Evolutionary conservation across 2,329 filamentous ascomycete genomes (phyloP), one percentile per base, ranked within the genome.

Genomic region (Ophiostoma himal-ulmi): DNA sequence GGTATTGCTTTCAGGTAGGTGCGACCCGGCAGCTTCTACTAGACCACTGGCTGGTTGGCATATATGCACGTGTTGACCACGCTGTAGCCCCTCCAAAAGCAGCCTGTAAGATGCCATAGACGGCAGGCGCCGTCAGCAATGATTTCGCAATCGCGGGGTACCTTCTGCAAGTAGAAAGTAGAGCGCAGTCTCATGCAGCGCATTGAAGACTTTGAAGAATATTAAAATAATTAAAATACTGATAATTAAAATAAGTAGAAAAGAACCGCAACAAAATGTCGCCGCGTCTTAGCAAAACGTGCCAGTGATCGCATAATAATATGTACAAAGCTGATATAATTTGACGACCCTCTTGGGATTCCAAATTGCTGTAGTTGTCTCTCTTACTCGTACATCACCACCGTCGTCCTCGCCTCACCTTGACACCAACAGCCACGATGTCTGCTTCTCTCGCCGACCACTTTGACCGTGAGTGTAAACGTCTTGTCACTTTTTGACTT

Each of bases 401-500:
- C 60, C 48, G 52, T 54, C 37, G 60, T 54, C 62, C 37, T 41
- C 34, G 5, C 68, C 65, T 67, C 62, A 66, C 62, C 7, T 39
- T 20, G 62, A 66, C 36, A 36, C 20, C n/a, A 14, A 34, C 57
- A 26, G 57, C 57, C 52, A 68, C 37, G 14, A 74, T 73, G 73
- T 67, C 70, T 44, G 69, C 72, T 22, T 66, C 70, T 68, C 70
- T 71, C 62, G 69, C 73, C 22, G 72, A 71, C 70, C 67, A 71
- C 70, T 74, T 68, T 70, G 72, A 74, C 66, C 72, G 73, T 74
- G 57, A 36, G 57, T 62, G n/a, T 8, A 26, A 5, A 68, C n/a
- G 68, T 7, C 48, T 26, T 11, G 52, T 37, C 41, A 14, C 30
- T 68, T 26, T 13, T 17, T 37, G 13, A 6, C 57, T 11, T 34